Base-by-base conservation (phyloP, 1,284 basidiomycete species). In the Wolfiporia cocos region DNA sequence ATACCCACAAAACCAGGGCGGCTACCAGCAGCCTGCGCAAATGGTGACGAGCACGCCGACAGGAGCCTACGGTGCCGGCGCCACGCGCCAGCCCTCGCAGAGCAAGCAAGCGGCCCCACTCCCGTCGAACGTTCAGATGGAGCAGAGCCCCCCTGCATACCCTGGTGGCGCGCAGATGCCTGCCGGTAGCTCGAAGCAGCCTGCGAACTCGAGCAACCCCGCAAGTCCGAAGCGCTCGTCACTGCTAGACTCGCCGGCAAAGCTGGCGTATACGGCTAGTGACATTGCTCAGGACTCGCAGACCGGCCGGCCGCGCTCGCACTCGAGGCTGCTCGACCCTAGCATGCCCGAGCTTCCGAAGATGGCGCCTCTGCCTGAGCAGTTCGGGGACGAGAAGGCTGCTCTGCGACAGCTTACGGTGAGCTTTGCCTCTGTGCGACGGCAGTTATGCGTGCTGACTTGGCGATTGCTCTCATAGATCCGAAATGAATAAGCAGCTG, bases 351-450 rank as follows among this genome's bases (percentile, higher is more conserved):
- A 33, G 37, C 14, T 50, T 24, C 55, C 57, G 3, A 46, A 43
- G 7, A 34, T 47, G n/a, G 48, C 48, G 11, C 47, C 48, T 21
- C 49, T 59, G 36, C 60, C 58, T 5, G 55, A 55, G n/a, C 43
- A 54, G 46, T 58, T 59, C 41, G 56, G 51, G 14, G 42, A 44
- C 28, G 42, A 46, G 43, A 49, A 46, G 42, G 44, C 47, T 24
- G 34, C 49, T 5, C 28, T 51, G 10, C 51, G 54, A 21, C 51
- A 49, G 24, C 45, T 57, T 17, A 52, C 54, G 38, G 56, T 58
- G 15, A 5, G 11, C 17, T 30, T 21, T 9, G 14, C 24, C 3
- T 10, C 29, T 9, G n/a, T 30, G 30, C 31, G 12, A 34, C 11
- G 15, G 10, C 19, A 5, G 12, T 34, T 26, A 20, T 28, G 34